Base-by-base conservation (phyloP, 2,329 filamentous ascomycete genomes). In the Xylariaceae sp. region DNA sequence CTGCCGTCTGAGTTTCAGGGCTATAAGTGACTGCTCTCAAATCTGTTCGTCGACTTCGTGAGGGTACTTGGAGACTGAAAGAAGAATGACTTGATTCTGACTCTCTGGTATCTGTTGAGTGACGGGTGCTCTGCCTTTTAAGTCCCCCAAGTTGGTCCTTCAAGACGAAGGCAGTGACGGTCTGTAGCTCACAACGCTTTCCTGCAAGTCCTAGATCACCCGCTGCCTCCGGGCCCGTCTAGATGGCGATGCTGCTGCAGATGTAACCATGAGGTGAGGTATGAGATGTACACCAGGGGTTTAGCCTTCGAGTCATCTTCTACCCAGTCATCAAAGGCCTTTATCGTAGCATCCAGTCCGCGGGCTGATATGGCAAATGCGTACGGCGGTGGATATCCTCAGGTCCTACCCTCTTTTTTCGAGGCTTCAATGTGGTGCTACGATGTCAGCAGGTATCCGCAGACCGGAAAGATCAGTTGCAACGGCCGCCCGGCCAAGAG, bases 371-470 rank as follows among this genome's bases (percentile, higher is more conserved):
- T 29, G 40, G 43, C 49, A 6, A 39, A 51, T 40, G 56, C 52
- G 51, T 54, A 40, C 45, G 40, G 54, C 49, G 48, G 56, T 61
- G 56, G 57, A 54, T 53, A 41, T 53, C 16, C 26, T 47, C 40
- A 55, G 51, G 56, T 53, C 51, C 49, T 55, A 59, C 47, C 49
- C 41, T 58, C 47, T 53, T 51, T 49, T 51, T 32, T 57, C 37
- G 52, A 53, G 47, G 43, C 48, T 54, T 45, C 49, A 32, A 52
- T 48, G 54, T 44, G 47, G 51, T 59, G 52, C 43, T 57, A 59
- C 57, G 22, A 59, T 49, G 54, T 61, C 58, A 61, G 58, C 58
- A 55, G 53, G 51, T 53, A 59, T 55, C 51, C 54, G 58, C 58
- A 55, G 49, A 57, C 51, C 51, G 56, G 52, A 32, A 44, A 44